Evolutionary conservation across 2,329 filamentous ascomycete species (phyloP).

Genomic region (Exserohilum turcica): DNA sequence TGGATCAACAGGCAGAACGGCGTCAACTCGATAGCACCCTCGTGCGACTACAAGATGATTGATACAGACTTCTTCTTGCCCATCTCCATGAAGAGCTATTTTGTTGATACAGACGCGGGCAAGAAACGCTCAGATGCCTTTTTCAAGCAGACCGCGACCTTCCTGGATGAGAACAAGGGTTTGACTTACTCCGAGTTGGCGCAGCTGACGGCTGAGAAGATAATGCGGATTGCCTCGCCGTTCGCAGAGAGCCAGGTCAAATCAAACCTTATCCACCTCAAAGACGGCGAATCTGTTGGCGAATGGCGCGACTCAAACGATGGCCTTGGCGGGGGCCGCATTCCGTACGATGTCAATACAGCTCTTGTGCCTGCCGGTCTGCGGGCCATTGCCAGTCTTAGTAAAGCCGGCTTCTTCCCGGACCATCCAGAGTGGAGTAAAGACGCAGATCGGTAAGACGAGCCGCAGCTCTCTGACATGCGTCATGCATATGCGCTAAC

Average conservation of each 20-base stretch:
- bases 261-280: slow-evolving; percentile 64
- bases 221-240: slow-evolving; percentile 60
- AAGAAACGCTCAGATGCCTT: slow-evolving; percentile 44
- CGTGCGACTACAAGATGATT: slow-evolving; percentile 65
- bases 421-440: slow-evolving; percentile 55
- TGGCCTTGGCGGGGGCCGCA: slow-evolving; percentile 65
- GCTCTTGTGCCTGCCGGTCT: slow-evolving; percentile 67
- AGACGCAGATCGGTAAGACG: slow-evolving; percentile 38
- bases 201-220: slow-evolving; percentile 60
- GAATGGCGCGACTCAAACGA: slow-evolving; percentile 67
- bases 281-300: slow-evolving; percentile 60
- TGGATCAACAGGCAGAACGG: slow-evolving; percentile 62
- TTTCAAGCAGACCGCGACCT: slow-evolving; percentile 53
- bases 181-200: slow-evolving; percentile 61
- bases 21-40: slow-evolving; percentile 57
- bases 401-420: slow-evolving; percentile 58
- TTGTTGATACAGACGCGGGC: slow-evolving; percentile 55
- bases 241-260: slow-evolving; percentile 60
- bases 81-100: slow-evolving; percentile 63
- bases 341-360: slow-evolving; percentile 70
- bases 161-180: slow-evolving; percentile 58
- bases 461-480: no score
- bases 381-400: slow-evolving; percentile 60
- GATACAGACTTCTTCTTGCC: slow-evolving; percentile 68
- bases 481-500: slow-evolving; percentile 21